Evolutionary conservation across 768 basidiomycete species (phyloP), one percentile per base, ranked within the genome.

Genomic region (Lactifluus volemus): DNA sequence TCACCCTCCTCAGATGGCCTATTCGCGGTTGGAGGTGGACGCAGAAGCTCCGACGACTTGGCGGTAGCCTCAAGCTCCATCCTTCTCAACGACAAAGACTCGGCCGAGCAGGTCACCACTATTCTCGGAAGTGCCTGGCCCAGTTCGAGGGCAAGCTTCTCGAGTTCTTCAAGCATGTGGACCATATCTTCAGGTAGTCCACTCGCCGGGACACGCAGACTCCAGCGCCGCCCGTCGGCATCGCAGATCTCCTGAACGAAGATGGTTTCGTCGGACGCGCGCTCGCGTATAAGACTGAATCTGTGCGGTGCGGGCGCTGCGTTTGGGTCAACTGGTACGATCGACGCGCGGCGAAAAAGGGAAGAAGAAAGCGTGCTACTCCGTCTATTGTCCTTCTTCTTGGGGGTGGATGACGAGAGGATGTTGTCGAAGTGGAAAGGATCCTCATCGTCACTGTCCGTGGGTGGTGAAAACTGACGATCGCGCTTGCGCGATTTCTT

Each of bases 181-280:
- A 65, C 54, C 65, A 64, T 64, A 29, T 63, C 62, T 17, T 59
- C 52, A 4, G 65, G 65, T 11, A 65, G 54, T 44, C 65, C 65
- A 11, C 58, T 55, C 21, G 63, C 65, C 2, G 65, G 62, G 4
- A 65, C 63, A 19, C 65, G 59, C 55, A 65, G 38, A 38, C 65
- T 65, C 65, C 65, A 64, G 39, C 65, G 58, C 2, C 59, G 63
- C 10, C 65, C 65, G 5, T 64, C 58, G 25, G 62, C 59, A 39
- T 60, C 65, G 36, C 55, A 58, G 3, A 65, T 65, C 49, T 65
- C 65, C 38, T 63, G 63, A 11, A 63, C 58, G 21, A 64, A 65
- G 38, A 65, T 59, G 0, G 55, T 64, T 10, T 55, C 65, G 3
- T 64, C 55, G 9, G 58, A 55, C 9, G 63, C 60, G 32, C 54